Conservation (phyloP, 805 yeast species). For the Candida yuanshanica region DNA sequence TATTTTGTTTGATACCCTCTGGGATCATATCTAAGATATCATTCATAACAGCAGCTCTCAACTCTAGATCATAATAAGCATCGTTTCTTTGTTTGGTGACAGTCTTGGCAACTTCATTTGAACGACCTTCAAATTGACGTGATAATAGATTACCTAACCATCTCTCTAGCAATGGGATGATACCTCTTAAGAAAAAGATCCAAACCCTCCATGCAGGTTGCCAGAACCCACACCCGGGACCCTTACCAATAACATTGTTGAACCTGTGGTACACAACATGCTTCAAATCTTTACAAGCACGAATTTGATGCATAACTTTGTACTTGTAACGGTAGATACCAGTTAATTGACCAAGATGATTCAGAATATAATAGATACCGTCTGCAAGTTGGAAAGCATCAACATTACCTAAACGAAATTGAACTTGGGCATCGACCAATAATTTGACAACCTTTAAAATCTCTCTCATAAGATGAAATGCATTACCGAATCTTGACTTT, state of each 20-base stretch:
- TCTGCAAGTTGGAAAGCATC: constrained; percentile 95
- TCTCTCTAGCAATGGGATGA: constrained; percentile 83
- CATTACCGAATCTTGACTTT: constrained; percentile 92
- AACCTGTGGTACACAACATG: constrained; percentile 85
- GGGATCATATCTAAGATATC: constrained; percentile 97
- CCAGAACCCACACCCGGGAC: constrained; percentile 99
- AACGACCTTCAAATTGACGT: constrained; percentile 94
- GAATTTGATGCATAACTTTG: constrained; percentile 95
- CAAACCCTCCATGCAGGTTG: constrained; percentile 98
- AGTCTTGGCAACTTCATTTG: constrained; percentile 88
- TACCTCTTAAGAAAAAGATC: constrained; percentile 88
- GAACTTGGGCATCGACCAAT: constrained; percentile 90
- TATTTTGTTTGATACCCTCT: constrained; percentile 82
- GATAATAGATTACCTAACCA: constrained; percentile 91
- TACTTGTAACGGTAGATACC: constrained; percentile 97
- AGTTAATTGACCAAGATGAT: constrained; percentile 92
- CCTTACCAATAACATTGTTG: constrained; percentile 85
- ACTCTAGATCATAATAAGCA: constrained; percentile 88
- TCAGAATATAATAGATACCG: constrained; percentile 83
- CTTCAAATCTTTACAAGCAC: constrained; percentile 92
- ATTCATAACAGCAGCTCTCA: constrained; percentile 90
- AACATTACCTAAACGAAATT: constrained; percentile 80
- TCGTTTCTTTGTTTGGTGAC: constrained; percentile 94
- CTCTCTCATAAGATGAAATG: constrained; percentile 91
- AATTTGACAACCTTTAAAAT: constrained; percentile 77